These are phyloP conservation scores for Clarireedia paspali DNA, from an alignment of 2,329 filamentous ascomycete species.

Conservation along the genomic window DNA sequence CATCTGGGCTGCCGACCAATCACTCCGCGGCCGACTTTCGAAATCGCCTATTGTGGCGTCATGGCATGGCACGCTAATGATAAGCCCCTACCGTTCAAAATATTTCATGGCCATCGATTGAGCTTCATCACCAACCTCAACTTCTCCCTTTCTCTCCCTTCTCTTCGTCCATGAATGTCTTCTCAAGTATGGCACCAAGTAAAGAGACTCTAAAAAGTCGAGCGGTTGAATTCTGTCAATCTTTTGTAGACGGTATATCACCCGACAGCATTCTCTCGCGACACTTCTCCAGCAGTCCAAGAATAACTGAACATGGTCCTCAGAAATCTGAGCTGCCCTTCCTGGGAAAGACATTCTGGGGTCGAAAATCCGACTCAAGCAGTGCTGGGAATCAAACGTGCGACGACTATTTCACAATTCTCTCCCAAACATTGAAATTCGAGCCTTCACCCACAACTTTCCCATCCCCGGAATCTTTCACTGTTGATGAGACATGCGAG, in stretches of 20 bases:
- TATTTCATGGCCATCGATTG: too few relatives aligned
- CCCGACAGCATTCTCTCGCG: slow-evolving; percentile 1
- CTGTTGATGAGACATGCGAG: slow-evolving; percentile 29
- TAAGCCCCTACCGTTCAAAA: too few relatives aligned
- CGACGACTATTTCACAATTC: slow-evolving; percentile 32
- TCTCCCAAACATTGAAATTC: slow-evolving; percentile 26
- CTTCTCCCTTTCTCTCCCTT: background rate
- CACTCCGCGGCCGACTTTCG: background rate
- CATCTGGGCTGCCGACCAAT: background rate
- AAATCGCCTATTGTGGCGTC: background rate
- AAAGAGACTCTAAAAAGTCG: background rate
- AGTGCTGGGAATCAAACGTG: slow-evolving; percentile 24
- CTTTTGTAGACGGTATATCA: background rate
- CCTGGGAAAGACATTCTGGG: slow-evolving; percentile 31
- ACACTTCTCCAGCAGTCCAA: slow-evolving; percentile 7
- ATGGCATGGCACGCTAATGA: background rate
- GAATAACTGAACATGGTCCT: slow-evolving; percentile 36
- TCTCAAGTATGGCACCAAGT: background rate
- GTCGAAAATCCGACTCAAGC: background rate
- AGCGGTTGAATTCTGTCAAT: slow-evolving; percentile 7
- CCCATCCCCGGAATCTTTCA: background rate
- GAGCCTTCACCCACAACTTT: slow-evolving; percentile 1
- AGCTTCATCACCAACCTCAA: background rate
- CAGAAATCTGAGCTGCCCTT: slow-evolving; percentile 31
- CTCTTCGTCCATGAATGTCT: background rate